These are phyloP conservation scores for Stephania yunnanensis DNA, from an alignment of 164 flowering plant species.

Conservation along the genomic window DNA sequence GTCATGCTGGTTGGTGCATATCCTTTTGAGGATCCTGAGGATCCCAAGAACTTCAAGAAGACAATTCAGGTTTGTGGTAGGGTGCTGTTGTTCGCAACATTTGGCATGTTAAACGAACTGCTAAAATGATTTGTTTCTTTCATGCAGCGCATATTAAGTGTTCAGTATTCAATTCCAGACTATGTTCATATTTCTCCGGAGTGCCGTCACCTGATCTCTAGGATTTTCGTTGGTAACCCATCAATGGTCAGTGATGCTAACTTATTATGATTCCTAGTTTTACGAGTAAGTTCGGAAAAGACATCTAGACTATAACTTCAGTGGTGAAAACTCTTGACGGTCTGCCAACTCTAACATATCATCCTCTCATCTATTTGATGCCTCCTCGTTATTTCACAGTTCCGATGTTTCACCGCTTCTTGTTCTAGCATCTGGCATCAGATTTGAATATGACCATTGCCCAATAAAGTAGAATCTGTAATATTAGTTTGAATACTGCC, in stretches of 20 bases:
- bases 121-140: slow-evolving; percentile 12
- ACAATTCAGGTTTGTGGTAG: slow-evolving; percentile 52
- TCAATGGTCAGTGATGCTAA: slow-evolving; percentile 41
- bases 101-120: background rate
- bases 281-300: background rate
- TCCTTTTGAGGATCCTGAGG: slow-evolving; percentile 89
- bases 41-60: slow-evolving; percentile 77
- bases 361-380: background rate
- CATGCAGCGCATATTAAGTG: slow-evolving; percentile 70
- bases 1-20: slow-evolving; percentile 89
- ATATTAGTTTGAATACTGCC: background rate
- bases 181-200: slow-evolving; percentile 75
- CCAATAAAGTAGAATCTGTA: background rate
- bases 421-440: background rate
- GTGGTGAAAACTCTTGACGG: too few relatives aligned
- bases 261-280: background rate
- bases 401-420: background rate
- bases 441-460: background rate
- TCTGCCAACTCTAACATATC: background rate
- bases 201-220: slow-evolving; percentile 74
- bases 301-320: too few relatives aligned
- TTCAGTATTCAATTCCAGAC: slow-evolving; percentile 84
- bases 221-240: slow-evolving; percentile 82
- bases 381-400: background rate
- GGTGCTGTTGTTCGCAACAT: background rate